Percentiles rank a stretch among this genome's conserved stretches.
phyloP scores from a whole-genome alignment of 2,329 filamentous ascomycete genomes.

The Diaporthe caulivora region DNA sequence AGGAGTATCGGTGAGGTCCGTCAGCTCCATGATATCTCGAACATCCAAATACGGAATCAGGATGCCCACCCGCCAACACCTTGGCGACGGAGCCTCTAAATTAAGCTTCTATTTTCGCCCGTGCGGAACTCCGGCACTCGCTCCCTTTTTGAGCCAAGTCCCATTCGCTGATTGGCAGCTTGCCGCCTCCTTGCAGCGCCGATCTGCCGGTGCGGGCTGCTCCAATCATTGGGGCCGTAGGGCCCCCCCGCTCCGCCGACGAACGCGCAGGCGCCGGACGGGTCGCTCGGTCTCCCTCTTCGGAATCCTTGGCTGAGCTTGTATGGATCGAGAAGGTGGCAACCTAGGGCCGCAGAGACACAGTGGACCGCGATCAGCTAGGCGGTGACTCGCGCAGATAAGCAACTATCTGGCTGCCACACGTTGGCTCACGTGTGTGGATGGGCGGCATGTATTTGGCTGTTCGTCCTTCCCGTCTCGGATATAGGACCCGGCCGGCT shows the following conservation, averaged over 20 bases:
- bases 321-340: conserved; percentile 30
- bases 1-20: not conserved
- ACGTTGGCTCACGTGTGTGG: conserved; percentile 22
- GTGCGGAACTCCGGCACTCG: not conserved
- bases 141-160: conserved; percentile 8
- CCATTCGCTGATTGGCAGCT: conserved; percentile 1
- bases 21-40: not conserved
- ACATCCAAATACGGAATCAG: not conserved
- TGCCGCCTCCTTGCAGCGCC: not conserved
- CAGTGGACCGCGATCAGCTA: not conserved
- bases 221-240: not conserved
- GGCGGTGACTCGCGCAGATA: conserved; percentile 23
- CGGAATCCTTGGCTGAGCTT: conserved; percentile 28
- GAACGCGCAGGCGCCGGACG: not conserved
- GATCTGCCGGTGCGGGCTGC: not conserved
- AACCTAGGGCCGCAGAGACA: not conserved
- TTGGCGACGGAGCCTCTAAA: conserved; percentile 5
- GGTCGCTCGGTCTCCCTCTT: conserved; percentile 6
- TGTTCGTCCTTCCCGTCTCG: conserved; percentile 30
- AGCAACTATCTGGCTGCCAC: conserved; percentile 21
- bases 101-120: conserved; percentile 22
- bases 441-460: not conserved
- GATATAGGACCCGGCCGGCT: conserved; percentile 15
- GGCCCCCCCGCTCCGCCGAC: not conserved
- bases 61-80: not conserved